phyloP scores from a whole-genome alignment of 2,329 filamentous ascomycete genomes.

The Raffaelea arxii region DNA sequence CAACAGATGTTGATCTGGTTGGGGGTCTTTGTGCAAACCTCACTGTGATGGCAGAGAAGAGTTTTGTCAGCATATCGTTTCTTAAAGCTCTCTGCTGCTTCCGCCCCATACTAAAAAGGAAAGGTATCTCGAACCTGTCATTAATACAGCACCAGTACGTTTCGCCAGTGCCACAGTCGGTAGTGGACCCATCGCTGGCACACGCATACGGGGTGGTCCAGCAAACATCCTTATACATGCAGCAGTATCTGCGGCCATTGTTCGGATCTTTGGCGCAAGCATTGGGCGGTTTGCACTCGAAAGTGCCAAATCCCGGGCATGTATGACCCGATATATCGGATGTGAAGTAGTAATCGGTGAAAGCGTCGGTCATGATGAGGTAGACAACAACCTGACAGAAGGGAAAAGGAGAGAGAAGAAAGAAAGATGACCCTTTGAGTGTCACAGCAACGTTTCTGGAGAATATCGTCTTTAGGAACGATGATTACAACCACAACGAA shows the following conservation, averaged over 20 bases:
- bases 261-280: constrained; percentile 14
- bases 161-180: constrained; percentile 10
- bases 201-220: constrained; percentile 9
- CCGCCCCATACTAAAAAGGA: too few species aligned
- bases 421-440: too few species aligned
- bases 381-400: not conserved
- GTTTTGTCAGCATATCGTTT: not conserved
- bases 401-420: not conserved
- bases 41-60: not conserved
- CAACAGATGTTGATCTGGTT: constrained; percentile 14
- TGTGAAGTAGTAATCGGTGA: constrained; percentile 12
- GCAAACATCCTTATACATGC: constrained; percentile 10
- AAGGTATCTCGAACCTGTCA: not conserved
- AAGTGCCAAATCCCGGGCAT: constrained; percentile 9
- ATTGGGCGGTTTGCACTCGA: constrained; percentile 9
- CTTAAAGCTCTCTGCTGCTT: not conserved
- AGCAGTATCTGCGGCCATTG: constrained; percentile 12
- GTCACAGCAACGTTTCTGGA: too few species aligned
- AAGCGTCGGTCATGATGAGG: constrained; percentile 8
- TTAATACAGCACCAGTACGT: constrained; percentile 12
- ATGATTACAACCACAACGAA: too few species aligned
- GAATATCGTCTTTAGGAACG: too few species aligned
- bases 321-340: constrained; percentile 8
- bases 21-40: constrained; percentile 8
- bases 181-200: constrained; percentile 10